Percentiles rank a stretch among this genome's conserved stretches.
Conservation (phyloP, 495 filamentous ascomycete species). For the Penicillium diatomitis region DNA sequence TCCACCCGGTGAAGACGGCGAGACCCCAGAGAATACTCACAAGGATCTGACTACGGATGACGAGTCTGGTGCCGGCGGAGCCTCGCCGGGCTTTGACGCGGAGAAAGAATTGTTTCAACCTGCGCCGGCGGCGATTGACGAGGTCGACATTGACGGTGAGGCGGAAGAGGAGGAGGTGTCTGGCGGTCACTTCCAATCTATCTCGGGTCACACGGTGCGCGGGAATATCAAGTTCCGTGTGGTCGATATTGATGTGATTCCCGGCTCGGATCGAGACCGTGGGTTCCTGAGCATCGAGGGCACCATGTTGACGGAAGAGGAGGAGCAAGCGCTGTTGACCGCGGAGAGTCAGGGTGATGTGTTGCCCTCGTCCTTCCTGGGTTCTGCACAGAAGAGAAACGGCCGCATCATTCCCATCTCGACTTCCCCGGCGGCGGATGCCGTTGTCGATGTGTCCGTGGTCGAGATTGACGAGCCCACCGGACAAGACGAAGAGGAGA, state of each 20-base stretch:
- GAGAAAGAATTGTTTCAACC: constrained; percentile 38
- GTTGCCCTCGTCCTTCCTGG: constrained; percentile 10
- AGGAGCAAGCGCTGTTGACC: constrained; percentile 31
- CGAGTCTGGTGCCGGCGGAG: constrained; percentile 14
- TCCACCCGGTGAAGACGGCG: constrained; percentile 30
- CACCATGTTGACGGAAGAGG: constrained; percentile 47
- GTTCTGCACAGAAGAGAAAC: constrained; percentile 3
- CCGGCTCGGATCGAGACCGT: constrained; percentile 46
- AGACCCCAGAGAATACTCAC: constrained; percentile 4
- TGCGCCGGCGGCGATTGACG: constrained; percentile 23
- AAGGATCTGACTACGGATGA: constrained; percentile 23
- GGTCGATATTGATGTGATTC: constrained; percentile 51
- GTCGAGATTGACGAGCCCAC: constrained; percentile 10
- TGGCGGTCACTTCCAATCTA: constrained; percentile 53
- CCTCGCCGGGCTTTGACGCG: constrained; percentile 23
- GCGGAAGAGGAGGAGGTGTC: constrained; percentile 28
- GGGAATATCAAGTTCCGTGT: constrained; percentile 55
- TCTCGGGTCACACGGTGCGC: constrained; percentile 50
- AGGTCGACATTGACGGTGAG: constrained; percentile 19
- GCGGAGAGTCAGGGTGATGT: constrained; percentile 29
- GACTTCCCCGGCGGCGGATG: constrained; percentile 4
- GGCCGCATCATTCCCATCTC: constrained; percentile 15
- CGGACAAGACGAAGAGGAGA: not conserved
- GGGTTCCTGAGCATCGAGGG: constrained; percentile 63
- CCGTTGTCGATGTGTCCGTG: constrained; percentile 8